These are phyloP conservation scores for Firmiana major DNA, from an alignment of 345 rosid genomes.

Conservation along the genomic window DNA sequence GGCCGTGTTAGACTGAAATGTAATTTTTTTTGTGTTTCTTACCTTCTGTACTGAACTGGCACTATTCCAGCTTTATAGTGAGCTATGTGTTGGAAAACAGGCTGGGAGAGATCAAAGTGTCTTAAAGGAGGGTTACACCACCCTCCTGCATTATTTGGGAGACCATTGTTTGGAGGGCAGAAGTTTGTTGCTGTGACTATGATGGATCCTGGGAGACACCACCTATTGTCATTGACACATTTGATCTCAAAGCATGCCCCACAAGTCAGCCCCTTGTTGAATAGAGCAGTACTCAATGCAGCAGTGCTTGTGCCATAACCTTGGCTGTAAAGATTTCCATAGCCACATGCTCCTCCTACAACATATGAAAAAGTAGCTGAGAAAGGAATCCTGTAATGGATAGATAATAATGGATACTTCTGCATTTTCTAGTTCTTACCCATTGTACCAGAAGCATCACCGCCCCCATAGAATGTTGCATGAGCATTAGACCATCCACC, in stretches of 20 bases:
- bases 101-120: constrained; percentile 7
- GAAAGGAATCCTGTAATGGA: not conserved
- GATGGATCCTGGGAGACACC: constrained; percentile 9
- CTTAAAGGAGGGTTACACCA: constrained; percentile 12
- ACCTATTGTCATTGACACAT: not conserved
- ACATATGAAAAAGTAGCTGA: not conserved
- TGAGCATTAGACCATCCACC: not conserved
- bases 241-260: constrained; percentile 10
- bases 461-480: constrained; percentile 4
- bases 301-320: constrained; percentile 5
- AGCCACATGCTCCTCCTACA: constrained; percentile 7
- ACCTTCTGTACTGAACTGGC: constrained; percentile 30
- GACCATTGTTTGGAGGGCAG: constrained; percentile 4
- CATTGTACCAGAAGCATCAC: constrained; percentile 11
- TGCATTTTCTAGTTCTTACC: not conserved
- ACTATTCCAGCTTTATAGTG: constrained; percentile 33
- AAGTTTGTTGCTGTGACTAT: constrained; percentile 9
- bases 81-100: constrained; percentile 24
- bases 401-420: not conserved
- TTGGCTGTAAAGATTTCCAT: constrained; percentile 7
- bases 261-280: not conserved
- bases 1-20: not conserved
- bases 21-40: not conserved
- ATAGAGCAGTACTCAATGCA: constrained; percentile 1
- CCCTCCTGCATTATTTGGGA: constrained; percentile 3